phyloP scores from a whole-genome alignment of 305 asterid genomes.

The Galium porrigens region DNA sequence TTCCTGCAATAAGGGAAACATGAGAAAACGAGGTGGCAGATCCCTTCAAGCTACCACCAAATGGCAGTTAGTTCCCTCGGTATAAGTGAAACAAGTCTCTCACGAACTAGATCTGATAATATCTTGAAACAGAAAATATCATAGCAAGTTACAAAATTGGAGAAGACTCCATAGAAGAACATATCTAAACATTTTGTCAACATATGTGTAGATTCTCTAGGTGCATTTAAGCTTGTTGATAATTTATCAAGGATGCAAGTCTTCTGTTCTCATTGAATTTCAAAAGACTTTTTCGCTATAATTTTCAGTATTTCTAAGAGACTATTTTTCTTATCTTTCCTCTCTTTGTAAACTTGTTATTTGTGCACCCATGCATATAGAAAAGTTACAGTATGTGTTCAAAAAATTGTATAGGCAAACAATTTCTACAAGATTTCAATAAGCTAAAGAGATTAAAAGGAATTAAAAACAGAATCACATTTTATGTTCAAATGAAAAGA shows the following conservation, averaged over 20 bases:
- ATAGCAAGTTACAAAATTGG: background rate
- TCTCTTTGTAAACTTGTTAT: background rate
- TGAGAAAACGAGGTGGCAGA: constrained; percentile 12
- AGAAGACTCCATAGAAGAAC: background rate
- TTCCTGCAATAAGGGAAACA: constrained; percentile 38
- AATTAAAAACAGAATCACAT: background rate
- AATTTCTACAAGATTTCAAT: background rate
- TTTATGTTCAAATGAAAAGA: background rate
- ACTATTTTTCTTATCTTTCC: background rate
- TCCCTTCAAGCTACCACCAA: constrained; percentile 1
- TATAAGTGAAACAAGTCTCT: background rate
- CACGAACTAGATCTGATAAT: background rate
- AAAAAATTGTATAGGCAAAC: background rate
- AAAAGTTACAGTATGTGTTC: background rate
- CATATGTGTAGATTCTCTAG: background rate
- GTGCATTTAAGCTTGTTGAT: background rate
- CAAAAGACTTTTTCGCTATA: background rate
- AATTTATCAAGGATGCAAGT: background rate
- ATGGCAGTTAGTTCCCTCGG: background rate
- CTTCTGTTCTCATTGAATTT: background rate
- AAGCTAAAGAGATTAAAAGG: background rate
- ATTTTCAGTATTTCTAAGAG: background rate
- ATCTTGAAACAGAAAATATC: no score
- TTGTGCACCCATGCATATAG: background rate
- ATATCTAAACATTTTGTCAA: background rate